Evolutionary conservation across 1,284 basidiomycete species (phyloP).

Genomic region (Pholiota adiposa): DNA sequence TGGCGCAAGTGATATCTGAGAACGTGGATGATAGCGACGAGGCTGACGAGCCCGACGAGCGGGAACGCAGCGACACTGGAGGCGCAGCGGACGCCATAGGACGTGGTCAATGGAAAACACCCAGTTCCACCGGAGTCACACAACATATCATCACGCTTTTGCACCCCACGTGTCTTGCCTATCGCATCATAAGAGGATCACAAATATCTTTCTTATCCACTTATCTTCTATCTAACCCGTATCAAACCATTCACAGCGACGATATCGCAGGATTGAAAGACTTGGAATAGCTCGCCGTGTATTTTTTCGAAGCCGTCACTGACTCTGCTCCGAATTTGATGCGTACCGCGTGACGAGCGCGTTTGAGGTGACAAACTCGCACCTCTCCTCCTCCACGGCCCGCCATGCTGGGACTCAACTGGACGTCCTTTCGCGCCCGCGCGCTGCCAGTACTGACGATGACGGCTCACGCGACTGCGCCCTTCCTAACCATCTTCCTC

Average conservation of each 20-base stretch:
- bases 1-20: slow-evolving; percentile 30
- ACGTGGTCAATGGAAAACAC: slow-evolving; percentile 6
- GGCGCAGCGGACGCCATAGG: slow-evolving; percentile 1
- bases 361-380: not conserved
- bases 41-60: slow-evolving; percentile 31
- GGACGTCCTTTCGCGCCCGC: slow-evolving; percentile 14
- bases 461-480: slow-evolving; percentile 31
- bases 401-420: slow-evolving; percentile 3
- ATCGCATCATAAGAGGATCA: not conserved
- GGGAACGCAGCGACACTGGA: slow-evolving; percentile 27
- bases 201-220: not conserved
- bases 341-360: not conserved
- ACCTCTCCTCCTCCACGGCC: not conserved
- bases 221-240: not conserved
- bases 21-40: slow-evolving; percentile 40
- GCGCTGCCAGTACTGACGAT: slow-evolving; percentile 27
- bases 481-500: slow-evolving; percentile 35
- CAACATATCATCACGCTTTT: slow-evolving; percentile 2
- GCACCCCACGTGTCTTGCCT: not conserved
- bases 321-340: not conserved
- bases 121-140: slow-evolving; percentile 4
- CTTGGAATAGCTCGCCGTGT: not conserved
- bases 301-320: not conserved
- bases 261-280: not conserved
- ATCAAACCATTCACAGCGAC: not conserved